Evolutionary conservation across 1,284 basidiomycete genomes (phyloP).

Genomic region (Apiotrichum akiyoshidainum): DNA sequence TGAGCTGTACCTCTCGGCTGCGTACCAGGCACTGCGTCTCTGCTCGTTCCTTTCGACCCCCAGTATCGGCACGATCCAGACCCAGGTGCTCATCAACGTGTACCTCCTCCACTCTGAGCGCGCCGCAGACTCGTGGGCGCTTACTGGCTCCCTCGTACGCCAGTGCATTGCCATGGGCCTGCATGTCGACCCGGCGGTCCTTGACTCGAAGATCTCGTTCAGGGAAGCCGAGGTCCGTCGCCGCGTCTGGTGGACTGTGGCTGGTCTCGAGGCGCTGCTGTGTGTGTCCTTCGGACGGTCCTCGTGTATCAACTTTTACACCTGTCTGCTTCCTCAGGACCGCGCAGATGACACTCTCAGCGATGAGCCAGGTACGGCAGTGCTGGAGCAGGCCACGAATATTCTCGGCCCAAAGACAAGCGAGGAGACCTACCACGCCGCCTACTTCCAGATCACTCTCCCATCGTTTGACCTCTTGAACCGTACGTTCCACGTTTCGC

Average conservation of each 20-base stretch:
- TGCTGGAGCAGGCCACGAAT: constrained; percentile 29
- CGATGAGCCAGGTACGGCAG: constrained; percentile 37
- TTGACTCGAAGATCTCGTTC: constrained; percentile 43
- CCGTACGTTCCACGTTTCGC: constrained; percentile 44
- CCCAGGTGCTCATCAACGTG: constrained; percentile 45
- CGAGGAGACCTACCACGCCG: constrained; percentile 46
- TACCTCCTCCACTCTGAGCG: constrained; percentile 49
- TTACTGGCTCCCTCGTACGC: constrained; percentile 42
- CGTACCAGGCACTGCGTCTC: constrained; percentile 49
- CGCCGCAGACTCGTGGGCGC: constrained; percentile 47
- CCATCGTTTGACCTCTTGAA: constrained; percentile 47
- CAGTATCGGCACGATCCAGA: constrained; percentile 43
- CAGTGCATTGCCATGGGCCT: constrained; percentile 49
- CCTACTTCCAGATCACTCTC: constrained; percentile 48
- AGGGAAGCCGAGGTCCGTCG: constrained; percentile 47
- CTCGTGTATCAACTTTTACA: constrained; percentile 46
- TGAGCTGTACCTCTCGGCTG: constrained; percentile 50
- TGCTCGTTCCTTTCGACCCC: constrained; percentile 50
- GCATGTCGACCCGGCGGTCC: constrained; percentile 45
- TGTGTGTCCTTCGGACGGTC: constrained; percentile 49
- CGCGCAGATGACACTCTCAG: constrained; percentile 40
- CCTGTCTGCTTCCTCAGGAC: constrained; percentile 47
- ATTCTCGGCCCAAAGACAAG: constrained; percentile 38
- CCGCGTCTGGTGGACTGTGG: constrained; percentile 50
- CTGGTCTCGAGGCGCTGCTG: constrained; percentile 45